These are phyloP conservation scores for Leccinum angustisporum DNA, from an alignment of 1,284 basidiomycete genomes.

Conservation along the genomic window DNA sequence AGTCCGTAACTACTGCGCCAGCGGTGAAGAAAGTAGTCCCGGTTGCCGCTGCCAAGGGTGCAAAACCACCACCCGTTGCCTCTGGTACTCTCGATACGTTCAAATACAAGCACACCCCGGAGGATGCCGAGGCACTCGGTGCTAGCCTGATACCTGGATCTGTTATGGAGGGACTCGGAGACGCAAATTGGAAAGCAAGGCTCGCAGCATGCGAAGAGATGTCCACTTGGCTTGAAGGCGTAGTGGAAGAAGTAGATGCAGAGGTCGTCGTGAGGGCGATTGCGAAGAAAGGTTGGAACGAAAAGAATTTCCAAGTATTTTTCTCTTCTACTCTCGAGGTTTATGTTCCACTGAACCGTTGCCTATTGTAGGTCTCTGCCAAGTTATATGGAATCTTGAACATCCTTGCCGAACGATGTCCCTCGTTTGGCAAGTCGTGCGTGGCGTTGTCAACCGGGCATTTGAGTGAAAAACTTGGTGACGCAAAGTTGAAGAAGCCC, in stretches of 20 bases:
- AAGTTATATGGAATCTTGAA: slow-evolving; percentile 82
- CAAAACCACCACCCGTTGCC: slow-evolving; percentile 50
- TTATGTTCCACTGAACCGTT: slow-evolving; percentile 10
- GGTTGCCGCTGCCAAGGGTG: slow-evolving; percentile 44
- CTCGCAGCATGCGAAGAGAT: slow-evolving; percentile 88
- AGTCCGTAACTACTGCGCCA: slow-evolving; percentile 33
- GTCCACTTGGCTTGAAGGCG: slow-evolving; percentile 77
- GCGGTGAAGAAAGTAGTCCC: slow-evolving; percentile 48
- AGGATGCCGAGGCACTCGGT: slow-evolving; percentile 88
- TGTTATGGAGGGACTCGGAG: slow-evolving; percentile 74
- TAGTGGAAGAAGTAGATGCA: slow-evolving; percentile 72
- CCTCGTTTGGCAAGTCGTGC: slow-evolving; percentile 85
- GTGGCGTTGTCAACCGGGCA: slow-evolving; percentile 84
- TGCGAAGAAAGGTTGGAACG: slow-evolving; percentile 92
- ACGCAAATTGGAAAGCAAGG: slow-evolving; percentile 92
- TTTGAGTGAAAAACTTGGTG: slow-evolving; percentile 93
- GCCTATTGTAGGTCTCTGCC: slow-evolving; percentile 67
- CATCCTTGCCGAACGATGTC: slow-evolving; percentile 74
- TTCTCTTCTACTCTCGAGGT: slow-evolving; percentile 20
- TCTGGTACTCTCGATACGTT: slow-evolving; percentile 75
- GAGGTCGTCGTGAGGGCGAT: slow-evolving; percentile 91
- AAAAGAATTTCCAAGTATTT: slow-evolving; percentile 95
- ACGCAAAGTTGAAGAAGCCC: slow-evolving; percentile 95
- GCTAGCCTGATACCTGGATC: slow-evolving; percentile 73
- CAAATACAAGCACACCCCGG: slow-evolving; percentile 88